Percentiles rank a stretch among this genome's conserved stretches.
Conservation (phyloP, 1,139 yeast species). For the Diutina neorugosa region DNA sequence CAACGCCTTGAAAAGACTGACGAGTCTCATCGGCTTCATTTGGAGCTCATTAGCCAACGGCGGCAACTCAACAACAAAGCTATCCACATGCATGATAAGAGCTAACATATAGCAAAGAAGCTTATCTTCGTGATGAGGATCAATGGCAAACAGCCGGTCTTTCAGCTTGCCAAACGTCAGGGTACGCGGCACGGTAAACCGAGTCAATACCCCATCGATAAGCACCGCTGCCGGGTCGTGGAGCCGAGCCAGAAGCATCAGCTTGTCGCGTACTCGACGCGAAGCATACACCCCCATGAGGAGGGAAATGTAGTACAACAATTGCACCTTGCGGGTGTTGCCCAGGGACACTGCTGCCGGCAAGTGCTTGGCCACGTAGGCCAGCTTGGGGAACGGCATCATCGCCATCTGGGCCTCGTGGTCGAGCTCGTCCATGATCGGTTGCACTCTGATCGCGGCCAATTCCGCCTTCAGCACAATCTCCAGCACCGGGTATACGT, state of each 20-base stretch:
- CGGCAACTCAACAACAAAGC: constrained; percentile 60
- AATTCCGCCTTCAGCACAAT: constrained; percentile 64
- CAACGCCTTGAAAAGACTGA: constrained; percentile 59
- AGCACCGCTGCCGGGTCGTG: constrained; percentile 61
- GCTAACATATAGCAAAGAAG: constrained; percentile 70
- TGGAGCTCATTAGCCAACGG: constrained; percentile 82
- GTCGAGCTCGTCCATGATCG: constrained; percentile 38
- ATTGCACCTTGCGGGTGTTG: constrained; percentile 47
- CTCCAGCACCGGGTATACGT: constrained; percentile 61
- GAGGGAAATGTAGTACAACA: constrained; percentile 68
- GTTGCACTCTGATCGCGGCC: constrained; percentile 47
- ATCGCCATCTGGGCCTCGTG: constrained; percentile 36
- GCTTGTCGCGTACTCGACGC: constrained; percentile 53
- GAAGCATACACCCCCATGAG: constrained; percentile 69
- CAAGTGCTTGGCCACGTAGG: constrained; percentile 40
- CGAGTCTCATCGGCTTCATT: constrained; percentile 64
- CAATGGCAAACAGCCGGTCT: constrained; percentile 62
- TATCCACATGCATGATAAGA: constrained; percentile 62
- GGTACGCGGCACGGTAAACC: constrained; percentile 57
- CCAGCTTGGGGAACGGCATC: constrained; percentile 51
- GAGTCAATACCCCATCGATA: constrained; percentile 58
- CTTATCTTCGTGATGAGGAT: constrained; percentile 81
- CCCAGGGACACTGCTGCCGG: constrained; percentile 27
- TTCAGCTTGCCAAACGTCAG: constrained; percentile 63
- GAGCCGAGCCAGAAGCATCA: constrained; percentile 46